These are phyloP conservation scores for Kluyveromyces marxianus DNA, from an alignment of 1,139 yeast species.

Conservation along the genomic window DNA sequence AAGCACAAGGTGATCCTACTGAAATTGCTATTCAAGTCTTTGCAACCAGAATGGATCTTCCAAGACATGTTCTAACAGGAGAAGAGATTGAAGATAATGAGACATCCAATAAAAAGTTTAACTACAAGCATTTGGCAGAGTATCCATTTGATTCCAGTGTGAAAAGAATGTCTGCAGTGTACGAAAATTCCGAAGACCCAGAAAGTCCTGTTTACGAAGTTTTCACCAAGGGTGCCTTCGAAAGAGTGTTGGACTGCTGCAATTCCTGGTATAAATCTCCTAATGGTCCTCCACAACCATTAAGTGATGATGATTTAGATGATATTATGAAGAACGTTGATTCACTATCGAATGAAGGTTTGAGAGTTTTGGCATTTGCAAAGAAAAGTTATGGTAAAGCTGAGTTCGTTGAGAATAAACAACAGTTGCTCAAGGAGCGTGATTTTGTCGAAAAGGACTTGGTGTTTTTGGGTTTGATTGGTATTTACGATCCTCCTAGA, in stretches of 20 bases:
- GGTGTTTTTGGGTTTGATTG: conserved; percentile 76
- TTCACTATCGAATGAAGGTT: conserved; percentile 70
- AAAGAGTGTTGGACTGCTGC: conserved; percentile 59
- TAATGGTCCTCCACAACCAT: conserved; percentile 40
- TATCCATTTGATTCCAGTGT: conserved; percentile 80
- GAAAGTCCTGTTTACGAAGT: conserved; percentile 52
- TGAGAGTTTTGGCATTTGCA: conserved; percentile 83
- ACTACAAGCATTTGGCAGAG: conserved; percentile 43
- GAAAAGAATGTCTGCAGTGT: conserved; percentile 83
- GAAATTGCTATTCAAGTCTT: conserved; percentile 82
- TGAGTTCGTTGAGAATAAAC: conserved; percentile 33
- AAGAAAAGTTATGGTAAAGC: conserved; percentile 32
- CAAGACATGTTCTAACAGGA: conserved; percentile 67
- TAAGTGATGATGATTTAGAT: conserved; percentile 45
- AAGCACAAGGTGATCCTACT: conserved; percentile 86
- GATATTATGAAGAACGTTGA: conserved; percentile 51
- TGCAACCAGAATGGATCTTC: conserved; percentile 39
- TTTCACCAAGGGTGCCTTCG: conserved; percentile 86
- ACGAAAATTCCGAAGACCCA: conserved; percentile 34
- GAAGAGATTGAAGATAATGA: conserved; percentile 37
- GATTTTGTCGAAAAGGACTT: conserved; percentile 61
- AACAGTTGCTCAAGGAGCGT: conserved; percentile 18
- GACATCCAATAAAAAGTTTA: not conserved
- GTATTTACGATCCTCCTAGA: conserved; percentile 97
- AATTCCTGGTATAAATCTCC: conserved; percentile 44